These are phyloP conservation scores for Rhizoclosmatium globosum DNA, from an alignment of 192 early-diverging fungal genomes.

Conservation along the genomic window DNA sequence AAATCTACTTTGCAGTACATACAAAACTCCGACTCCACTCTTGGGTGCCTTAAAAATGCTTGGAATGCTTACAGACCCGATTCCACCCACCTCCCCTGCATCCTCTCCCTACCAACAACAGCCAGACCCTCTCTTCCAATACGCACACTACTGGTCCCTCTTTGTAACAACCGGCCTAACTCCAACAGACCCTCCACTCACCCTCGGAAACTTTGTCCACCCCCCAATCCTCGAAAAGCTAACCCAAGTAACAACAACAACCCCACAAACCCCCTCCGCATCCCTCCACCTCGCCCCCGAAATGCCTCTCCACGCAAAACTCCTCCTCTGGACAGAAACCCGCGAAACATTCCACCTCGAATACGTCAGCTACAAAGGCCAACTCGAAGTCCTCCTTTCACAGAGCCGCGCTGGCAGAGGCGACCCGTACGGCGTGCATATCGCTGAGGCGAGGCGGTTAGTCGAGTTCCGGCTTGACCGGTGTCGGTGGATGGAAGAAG, in stretches of 20 bases:
- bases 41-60: constrained; percentile 5
- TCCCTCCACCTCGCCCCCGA: not conserved
- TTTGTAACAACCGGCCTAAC: not conserved
- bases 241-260: not conserved
- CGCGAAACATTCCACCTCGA: constrained; percentile 27
- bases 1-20: not conserved
- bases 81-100: not conserved
- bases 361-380: constrained; percentile 29
- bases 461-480: constrained; percentile 7
- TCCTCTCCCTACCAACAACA: not conserved
- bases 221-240: not conserved
- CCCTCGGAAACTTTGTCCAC: not conserved
- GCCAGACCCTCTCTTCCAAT: not conserved
- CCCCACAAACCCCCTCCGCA: not conserved
- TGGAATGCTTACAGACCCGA: not conserved
- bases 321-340: constrained; percentile 3
- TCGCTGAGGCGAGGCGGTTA: not conserved
- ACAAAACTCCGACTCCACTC: not conserved
- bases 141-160: not conserved
- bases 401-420: not conserved
- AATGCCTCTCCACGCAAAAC: constrained; percentile 17
- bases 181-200: not conserved
- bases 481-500: constrained; percentile 30
- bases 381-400: not conserved
- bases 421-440: not conserved